phyloP scores from a whole-genome alignment of 495 filamentous ascomycete species.

The Durotheca rogersii region DNA sequence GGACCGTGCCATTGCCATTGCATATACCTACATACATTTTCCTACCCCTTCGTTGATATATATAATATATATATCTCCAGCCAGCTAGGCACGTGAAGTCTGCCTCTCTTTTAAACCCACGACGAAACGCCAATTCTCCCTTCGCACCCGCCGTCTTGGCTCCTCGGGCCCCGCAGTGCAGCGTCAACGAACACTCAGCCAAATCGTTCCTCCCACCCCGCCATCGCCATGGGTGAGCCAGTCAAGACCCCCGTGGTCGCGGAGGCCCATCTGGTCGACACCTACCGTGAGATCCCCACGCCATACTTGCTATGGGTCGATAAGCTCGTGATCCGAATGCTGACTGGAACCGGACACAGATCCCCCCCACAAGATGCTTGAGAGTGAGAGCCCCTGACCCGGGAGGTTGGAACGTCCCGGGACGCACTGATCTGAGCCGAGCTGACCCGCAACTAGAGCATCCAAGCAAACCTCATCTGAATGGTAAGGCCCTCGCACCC shows the following conservation, averaged over 20 bases:
- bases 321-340: slow-evolving; percentile 5
- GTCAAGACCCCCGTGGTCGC: slow-evolving; percentile 68
- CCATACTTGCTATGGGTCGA: neutral
- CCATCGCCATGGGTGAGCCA: slow-evolving; percentile 66
- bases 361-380: slow-evolving; percentile 60
- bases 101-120: too few relatives aligned
- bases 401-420: neutral
- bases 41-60: too few relatives aligned
- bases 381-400: slow-evolving; percentile 51
- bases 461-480: slow-evolving; percentile 58
- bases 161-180: slow-evolving; percentile 29
- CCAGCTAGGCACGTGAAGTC: too few relatives aligned
- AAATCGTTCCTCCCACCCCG: slow-evolving; percentile 35
- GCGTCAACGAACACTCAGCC: slow-evolving; percentile 26
- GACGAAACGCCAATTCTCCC: slow-evolving; percentile 16
- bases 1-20: slow-evolving; percentile 6
- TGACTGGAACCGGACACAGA: slow-evolving; percentile 37
- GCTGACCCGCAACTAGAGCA: slow-evolving; percentile 52
- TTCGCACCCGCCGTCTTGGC: neutral
- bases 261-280: slow-evolving; percentile 85
- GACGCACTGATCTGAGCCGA: slow-evolving; percentile 2
- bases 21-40: slow-evolving; percentile 8
- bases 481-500: slow-evolving; percentile 40
- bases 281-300: slow-evolving; percentile 60
- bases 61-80: too few relatives aligned